Base-by-base conservation (phyloP, 1,284 basidiomycete genomes). In the Sporisorium iseilematis-ciliati region DNA sequence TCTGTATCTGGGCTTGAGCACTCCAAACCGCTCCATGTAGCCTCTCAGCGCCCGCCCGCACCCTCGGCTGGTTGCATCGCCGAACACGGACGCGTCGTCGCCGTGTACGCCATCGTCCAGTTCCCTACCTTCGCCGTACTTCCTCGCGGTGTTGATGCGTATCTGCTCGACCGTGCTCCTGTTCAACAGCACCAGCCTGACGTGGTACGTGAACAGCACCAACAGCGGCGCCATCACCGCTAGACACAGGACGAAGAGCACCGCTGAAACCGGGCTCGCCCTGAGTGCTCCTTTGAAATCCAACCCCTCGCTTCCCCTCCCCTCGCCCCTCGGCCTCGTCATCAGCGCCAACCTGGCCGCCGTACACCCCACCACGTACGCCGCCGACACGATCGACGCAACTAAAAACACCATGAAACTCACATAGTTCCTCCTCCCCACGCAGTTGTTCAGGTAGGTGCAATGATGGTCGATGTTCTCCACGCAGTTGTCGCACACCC, bases 381-480 rank as follows among this genome's bases (percentile, higher is more conserved):
- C 29, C 31, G 63, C 56, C 7, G 67, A 38, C 4, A 78, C 8
- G 18, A 79, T 71, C 31, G 63, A 70, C 0, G 75, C 55, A 3
- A 65, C 10, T 8, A 85, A 64, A 46, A 85, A 84, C 11, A 78
- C 77, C 60, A 84, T 77, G 49, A 85, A 85, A 3, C 73, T 49
- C n/a, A 79, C 66, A 57, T 85, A 85, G 68, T 85, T 85, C 14
- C 84, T 61, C 7, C 80, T 67, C 1, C 83, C 84, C 31, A 85
- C 82, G 52, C 84, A 85, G 20, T 77, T 82, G 66, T 85, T 85
- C 21, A 85, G 73, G 41, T 84, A 85, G 26, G 79, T 82, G 62
- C 84, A 85, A 56, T 85, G 84, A 64, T 85, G 84, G 51, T 85
- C 84, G 51, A 85, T 81, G 42, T 77, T 77, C 29, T 85, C 82